Conservation (phyloP, 306 rosid genomes). For the Glycine soja region DNA sequence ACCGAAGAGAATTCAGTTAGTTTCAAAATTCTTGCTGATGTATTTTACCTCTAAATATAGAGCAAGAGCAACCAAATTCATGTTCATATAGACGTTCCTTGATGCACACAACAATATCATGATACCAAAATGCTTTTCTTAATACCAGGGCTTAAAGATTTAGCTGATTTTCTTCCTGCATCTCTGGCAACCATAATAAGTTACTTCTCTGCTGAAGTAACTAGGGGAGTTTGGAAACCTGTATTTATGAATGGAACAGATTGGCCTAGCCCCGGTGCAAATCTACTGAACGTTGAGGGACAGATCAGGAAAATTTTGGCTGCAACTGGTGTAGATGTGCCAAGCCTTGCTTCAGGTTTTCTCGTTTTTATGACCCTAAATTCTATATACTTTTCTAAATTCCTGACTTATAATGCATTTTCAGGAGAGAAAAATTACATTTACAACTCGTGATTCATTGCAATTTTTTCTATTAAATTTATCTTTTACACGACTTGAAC, state of each 20-base stretch:
- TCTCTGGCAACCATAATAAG: slow-evolving; percentile 92
- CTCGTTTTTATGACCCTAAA: slow-evolving; percentile 3
- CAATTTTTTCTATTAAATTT: slow-evolving; percentile 4
- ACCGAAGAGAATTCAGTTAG: slow-evolving; percentile 9
- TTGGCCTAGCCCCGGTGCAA: slow-evolving; percentile 99
- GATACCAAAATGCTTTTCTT: slow-evolving; percentile 37
- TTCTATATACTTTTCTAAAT: slow-evolving; percentile 1
- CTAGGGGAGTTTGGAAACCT: slow-evolving; percentile 94
- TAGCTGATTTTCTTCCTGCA: slow-evolving; percentile 98
- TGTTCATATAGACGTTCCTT: slow-evolving; percentile 36
- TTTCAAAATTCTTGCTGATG: not conserved
- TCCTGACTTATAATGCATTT: slow-evolving; percentile 28
- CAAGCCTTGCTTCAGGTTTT: slow-evolving; percentile 92
- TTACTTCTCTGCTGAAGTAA: slow-evolving; percentile 97
- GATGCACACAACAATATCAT: slow-evolving; percentile 24
- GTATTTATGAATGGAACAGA: slow-evolving; percentile 97
- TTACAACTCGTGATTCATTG: slow-evolving; percentile 2
- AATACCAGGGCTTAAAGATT: slow-evolving; percentile 90
- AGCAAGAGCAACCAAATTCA: slow-evolving; percentile 31
- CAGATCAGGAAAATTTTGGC: slow-evolving; percentile 93
- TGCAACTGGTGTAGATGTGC: slow-evolving; percentile 93
- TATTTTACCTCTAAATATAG: slow-evolving; percentile 34
- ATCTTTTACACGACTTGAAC: slow-evolving; percentile 3
- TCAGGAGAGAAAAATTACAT: slow-evolving; percentile 9
- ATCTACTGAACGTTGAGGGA: slow-evolving; percentile 84